These are phyloP conservation scores for Zasmidium cellare DNA, from an alignment of 2,329 filamentous ascomycete species.

Conservation along the genomic window DNA sequence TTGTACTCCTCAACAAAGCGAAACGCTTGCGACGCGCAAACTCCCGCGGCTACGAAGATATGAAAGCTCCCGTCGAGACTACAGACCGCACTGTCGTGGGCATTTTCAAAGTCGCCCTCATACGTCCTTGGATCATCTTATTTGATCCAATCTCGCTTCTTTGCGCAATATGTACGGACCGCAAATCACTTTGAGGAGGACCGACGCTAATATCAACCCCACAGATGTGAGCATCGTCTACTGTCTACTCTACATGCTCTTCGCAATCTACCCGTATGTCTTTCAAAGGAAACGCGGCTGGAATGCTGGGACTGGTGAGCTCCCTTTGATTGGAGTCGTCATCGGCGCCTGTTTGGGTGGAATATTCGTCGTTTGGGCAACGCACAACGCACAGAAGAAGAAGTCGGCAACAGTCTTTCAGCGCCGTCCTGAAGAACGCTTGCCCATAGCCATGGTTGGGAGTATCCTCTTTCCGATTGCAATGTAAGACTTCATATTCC, in stretches of 20 bases:
- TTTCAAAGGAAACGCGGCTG: constrained; percentile 62
- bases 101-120: constrained; percentile 57
- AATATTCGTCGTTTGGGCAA: constrained; percentile 43
- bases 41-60: constrained; percentile 50
- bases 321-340: constrained; percentile 47
- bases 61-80: constrained; percentile 52
- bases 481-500: constrained; percentile 16
- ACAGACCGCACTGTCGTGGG: constrained; percentile 42
- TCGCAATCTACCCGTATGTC: constrained; percentile 57
- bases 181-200: constrained; percentile 39
- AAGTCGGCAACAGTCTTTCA: constrained; percentile 2
- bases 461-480: constrained; percentile 34
- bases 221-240: constrained; percentile 44
- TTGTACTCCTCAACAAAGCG: constrained; percentile 55
- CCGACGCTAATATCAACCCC: too few species aligned
- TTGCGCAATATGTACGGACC: constrained; percentile 64
- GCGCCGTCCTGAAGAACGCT: constrained; percentile 45
- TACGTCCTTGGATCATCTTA: constrained; percentile 67
- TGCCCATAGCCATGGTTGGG: constrained; percentile 33
- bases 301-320: constrained; percentile 59
- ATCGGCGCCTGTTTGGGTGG: constrained; percentile 51
- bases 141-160: constrained; percentile 72
- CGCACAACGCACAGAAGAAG: constrained; percentile 39
- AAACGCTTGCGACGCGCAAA: constrained; percentile 48
- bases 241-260: constrained; percentile 51